Percentiles rank a stretch among this genome's conserved stretches.
Conservation (phyloP, 768 basidiomycete genomes). For the Galerina sulciceps region DNA sequence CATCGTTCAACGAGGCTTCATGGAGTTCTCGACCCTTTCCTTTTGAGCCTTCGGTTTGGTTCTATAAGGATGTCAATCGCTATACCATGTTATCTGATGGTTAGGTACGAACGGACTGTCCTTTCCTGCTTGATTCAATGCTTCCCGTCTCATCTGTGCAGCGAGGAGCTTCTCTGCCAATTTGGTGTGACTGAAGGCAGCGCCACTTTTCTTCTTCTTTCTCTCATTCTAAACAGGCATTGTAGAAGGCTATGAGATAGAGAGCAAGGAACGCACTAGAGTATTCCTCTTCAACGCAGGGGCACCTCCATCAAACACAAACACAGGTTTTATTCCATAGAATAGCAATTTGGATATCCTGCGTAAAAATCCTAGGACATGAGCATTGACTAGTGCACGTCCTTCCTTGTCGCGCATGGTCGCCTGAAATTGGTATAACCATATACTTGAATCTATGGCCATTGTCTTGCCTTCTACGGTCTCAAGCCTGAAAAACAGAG, state of each 20-base stretch:
- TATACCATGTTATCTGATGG: neutral
- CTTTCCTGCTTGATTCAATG: constrained; percentile 64
- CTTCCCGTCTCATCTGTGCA: constrained; percentile 90
- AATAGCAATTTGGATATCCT: constrained; percentile 94
- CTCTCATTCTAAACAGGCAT: constrained; percentile 69
- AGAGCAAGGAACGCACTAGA: constrained; percentile 56
- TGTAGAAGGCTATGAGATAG: neutral
- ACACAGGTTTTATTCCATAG: constrained; percentile 97
- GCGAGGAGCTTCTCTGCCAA: constrained; percentile 92
- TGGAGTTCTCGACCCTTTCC: constrained; percentile 5
- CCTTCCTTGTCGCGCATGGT: constrained; percentile 99
- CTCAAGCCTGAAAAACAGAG: constrained; percentile 66
- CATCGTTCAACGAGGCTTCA: constrained; percentile 62
- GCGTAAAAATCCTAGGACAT: constrained; percentile 88
- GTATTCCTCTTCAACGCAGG: constrained; percentile 88
- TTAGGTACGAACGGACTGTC: constrained; percentile 40
- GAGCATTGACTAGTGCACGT: constrained; percentile 86
- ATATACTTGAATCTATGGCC: constrained; percentile 98
- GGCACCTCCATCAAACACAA: constrained; percentile 98
- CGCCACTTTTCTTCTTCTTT: constrained; percentile 90
- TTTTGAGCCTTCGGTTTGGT: constrained; percentile 8
- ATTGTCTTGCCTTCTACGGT: constrained; percentile 93
- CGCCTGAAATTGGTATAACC: constrained; percentile 99
- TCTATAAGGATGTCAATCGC: neutral
- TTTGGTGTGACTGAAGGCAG: constrained; percentile 82